These are phyloP conservation scores for Rhizophora apiculata DNA, from an alignment of 345 rosid genomes.

Conservation along the genomic window DNA sequence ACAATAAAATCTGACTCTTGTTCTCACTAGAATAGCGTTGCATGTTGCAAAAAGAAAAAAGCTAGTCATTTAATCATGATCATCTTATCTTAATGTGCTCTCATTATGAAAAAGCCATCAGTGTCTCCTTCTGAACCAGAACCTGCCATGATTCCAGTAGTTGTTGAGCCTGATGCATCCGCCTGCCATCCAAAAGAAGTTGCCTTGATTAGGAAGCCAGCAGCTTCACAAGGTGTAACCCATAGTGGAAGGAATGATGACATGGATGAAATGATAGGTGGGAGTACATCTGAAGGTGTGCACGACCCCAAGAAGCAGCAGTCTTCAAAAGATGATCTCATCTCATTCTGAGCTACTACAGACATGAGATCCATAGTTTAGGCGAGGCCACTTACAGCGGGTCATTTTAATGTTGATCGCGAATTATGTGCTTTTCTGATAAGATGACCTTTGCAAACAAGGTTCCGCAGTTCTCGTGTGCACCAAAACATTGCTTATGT, in stretches of 20 bases:
- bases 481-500: no score
- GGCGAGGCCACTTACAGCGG: background rate
- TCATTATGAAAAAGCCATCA: conserved; percentile 43
- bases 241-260: conserved; percentile 63
- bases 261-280: conserved; percentile 83
- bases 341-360: conserved; percentile 44
- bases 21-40: no score
- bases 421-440: no score
- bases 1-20: no score
- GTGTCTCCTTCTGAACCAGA: conserved; percentile 46
- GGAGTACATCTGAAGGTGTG: conserved; percentile 48
- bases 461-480: no score
- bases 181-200: conserved; percentile 52
- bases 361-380: conserved; percentile 2
- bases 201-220: conserved; percentile 68
- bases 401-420: background rate
- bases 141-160: conserved; percentile 86
- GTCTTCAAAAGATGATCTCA: conserved; percentile 74
- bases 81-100: no score
- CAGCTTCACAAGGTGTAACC: conserved; percentile 50
- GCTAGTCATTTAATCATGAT: no score
- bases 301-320: conserved; percentile 56
- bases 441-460: no score
- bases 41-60: no score
- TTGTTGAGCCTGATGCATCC: conserved; percentile 77